Percentiles rank a stretch among this genome's conserved stretches.
phyloP scores from a whole-genome alignment of 2,329 filamentous ascomycete genomes.

The Colletotrichum siamense region DNA sequence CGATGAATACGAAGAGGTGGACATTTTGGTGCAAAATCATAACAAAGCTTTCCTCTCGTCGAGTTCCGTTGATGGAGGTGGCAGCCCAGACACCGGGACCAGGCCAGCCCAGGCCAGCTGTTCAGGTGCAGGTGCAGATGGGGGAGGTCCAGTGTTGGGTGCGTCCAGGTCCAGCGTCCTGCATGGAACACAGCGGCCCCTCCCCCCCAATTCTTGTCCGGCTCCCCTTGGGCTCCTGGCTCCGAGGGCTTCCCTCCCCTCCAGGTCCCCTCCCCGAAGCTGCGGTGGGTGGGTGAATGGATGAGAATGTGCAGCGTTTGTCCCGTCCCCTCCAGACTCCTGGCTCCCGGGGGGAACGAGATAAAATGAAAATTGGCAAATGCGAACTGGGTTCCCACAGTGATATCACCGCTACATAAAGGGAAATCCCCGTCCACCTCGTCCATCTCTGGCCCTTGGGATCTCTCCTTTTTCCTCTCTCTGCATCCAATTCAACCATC shows the following conservation, averaged over 20 bases:
- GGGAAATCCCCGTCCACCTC: slow-evolving; percentile 14
- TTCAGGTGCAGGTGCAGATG: neutral
- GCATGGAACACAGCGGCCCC: neutral
- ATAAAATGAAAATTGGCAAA: slow-evolving; percentile 23
- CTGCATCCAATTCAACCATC: neutral
- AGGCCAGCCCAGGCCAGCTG: neutral
- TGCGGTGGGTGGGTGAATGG: neutral
- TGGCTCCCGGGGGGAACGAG: slow-evolving; percentile 8
- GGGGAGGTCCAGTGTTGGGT: neutral
- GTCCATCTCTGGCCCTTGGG: neutral
- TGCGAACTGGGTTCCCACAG: slow-evolving; percentile 22
- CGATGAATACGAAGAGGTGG: neutral
- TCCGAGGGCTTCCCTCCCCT: neutral
- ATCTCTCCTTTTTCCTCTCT: neutral
- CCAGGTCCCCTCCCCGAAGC: neutral
- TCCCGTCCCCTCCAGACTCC: neutral
- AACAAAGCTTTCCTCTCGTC: neutral
- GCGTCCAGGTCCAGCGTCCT: neutral
- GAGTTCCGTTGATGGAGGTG: neutral
- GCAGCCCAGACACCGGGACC: neutral
- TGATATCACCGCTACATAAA: slow-evolving; percentile 24
- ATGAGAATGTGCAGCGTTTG: neutral
- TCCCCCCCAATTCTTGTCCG: neutral
- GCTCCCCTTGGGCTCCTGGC: neutral
- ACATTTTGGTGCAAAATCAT: neutral